Evolutionary conservation across 1,139 yeast genomes (phyloP).

Genomic region (Taphrina confusa): DNA sequence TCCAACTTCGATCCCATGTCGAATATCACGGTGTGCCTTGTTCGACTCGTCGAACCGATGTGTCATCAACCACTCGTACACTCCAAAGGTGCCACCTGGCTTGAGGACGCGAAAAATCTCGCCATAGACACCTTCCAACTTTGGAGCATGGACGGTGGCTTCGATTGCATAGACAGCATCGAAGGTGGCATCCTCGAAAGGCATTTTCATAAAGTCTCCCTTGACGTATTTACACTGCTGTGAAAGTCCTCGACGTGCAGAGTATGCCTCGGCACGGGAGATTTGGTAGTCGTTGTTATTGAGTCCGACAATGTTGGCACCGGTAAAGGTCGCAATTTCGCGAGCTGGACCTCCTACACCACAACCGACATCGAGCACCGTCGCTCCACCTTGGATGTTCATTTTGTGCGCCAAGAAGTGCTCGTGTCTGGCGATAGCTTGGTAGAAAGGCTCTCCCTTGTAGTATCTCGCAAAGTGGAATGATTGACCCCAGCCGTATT

Average conservation of each 20-base stretch:
- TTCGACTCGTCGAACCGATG: slow-evolving; percentile 84
- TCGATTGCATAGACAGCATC: slow-evolving; percentile 98
- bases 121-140: slow-evolving; percentile 89
- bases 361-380: slow-evolving; percentile 96
- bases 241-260: slow-evolving; percentile 64
- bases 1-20: slow-evolving; percentile 96
- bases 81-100: slow-evolving; percentile 97
- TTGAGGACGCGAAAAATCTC: slow-evolving; percentile 93
- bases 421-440: slow-evolving; percentile 95
- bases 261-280: slow-evolving; percentile 83
- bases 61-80: slow-evolving; percentile 99
- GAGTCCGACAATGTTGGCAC: slow-evolving; percentile 81
- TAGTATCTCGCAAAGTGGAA: slow-evolving; percentile 96
- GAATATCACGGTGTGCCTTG: slow-evolving; percentile 87
- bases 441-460: slow-evolving; percentile 88
- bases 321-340: slow-evolving; percentile 89
- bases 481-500: slow-evolving; percentile 99
- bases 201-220: slow-evolving; percentile 99
- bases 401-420: slow-evolving; percentile 89
- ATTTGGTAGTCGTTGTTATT: slow-evolving; percentile 97
- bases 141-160: slow-evolving; percentile 98
- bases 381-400: slow-evolving; percentile 74
- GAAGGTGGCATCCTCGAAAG: slow-evolving; percentile 80
- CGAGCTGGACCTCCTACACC: slow-evolving; percentile 99
- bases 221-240: slow-evolving; percentile 82